Evolutionary conservation across 169 alveolate genomes (phyloP).

Genomic region (Plasmodium fragile): DNA sequence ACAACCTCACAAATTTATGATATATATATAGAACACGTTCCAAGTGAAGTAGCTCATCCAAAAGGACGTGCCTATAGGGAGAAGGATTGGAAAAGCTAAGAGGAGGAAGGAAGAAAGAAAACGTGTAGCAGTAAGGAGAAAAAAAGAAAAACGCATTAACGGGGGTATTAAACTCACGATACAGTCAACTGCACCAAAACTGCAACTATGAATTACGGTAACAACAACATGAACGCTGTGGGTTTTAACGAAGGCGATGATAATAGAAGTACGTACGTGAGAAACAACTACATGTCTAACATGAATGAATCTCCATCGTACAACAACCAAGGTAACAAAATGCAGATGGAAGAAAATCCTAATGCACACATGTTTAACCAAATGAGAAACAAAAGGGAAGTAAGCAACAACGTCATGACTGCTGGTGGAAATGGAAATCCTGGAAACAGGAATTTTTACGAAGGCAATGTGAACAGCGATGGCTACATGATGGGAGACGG

Average conservation of each 20-base stretch:
- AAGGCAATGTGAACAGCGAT: constrained; percentile 6
- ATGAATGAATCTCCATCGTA: constrained; percentile 16
- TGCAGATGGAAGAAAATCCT: constrained; percentile 8
- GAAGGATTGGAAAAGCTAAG: background rate
- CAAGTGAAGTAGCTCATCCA: background rate
- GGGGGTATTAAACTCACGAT: background rate
- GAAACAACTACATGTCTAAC: constrained; percentile 17
- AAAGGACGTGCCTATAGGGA: background rate
- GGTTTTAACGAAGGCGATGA: constrained; percentile 31
- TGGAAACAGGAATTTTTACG: constrained; percentile 3
- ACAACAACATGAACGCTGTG: constrained; percentile 2
- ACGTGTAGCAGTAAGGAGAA: background rate
- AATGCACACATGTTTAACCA: constrained; percentile 25
- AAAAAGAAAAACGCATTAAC: background rate
- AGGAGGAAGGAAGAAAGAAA: background rate
- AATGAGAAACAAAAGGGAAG: constrained; percentile 52
- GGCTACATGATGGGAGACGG: background rate
- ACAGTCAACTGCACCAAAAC: background rate
- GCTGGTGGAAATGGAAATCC: background rate
- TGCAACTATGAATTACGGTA: constrained; percentile 46
- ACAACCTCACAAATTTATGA: background rate
- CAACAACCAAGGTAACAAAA: constrained; percentile 9
- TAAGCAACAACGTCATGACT: constrained; percentile 5
- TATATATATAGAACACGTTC: background rate
- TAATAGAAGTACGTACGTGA: constrained; percentile 19